A percentile compares a stretch with the other conserved stretches of the same genome.
phyloP scores from a whole-genome alignment of 805 yeast species.

The Barnettozyma siamensis region DNA sequence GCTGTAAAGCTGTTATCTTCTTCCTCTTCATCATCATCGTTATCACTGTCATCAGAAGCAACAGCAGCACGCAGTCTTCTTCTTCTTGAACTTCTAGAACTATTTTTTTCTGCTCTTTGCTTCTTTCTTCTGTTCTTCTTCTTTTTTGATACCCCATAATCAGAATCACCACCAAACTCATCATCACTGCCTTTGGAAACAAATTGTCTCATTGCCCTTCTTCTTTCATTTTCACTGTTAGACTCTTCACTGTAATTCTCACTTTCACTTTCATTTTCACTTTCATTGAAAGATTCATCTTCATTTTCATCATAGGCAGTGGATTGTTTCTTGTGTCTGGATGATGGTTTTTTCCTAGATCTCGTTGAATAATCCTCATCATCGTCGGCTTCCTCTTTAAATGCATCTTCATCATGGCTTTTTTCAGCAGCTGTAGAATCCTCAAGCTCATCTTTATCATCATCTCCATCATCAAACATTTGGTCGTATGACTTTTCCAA shows the following conservation, averaged over 20 bases:
- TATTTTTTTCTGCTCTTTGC: constrained; percentile 1
- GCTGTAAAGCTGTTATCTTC: constrained; percentile 25
- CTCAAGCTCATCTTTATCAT: constrained; percentile 2
- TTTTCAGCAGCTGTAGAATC: background rate
- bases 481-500: constrained; percentile 29
- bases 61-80: constrained; percentile 12
- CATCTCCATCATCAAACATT: constrained; percentile 19
- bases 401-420: background rate
- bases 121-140: constrained; percentile 4
- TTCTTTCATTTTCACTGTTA: constrained; percentile 12
- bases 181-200: constrained; percentile 26
- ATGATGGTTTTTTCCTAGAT: constrained; percentile 5
- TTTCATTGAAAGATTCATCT: constrained; percentile 29
- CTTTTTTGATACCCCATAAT: constrained; percentile 9
- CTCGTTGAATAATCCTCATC: constrained; percentile 4
- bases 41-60: background rate
- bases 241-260: constrained; percentile 8
- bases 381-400: constrained; percentile 8
- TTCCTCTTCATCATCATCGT: constrained; percentile 7
- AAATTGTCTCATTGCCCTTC: constrained; percentile 20
- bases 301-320: constrained; percentile 20
- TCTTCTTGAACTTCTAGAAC: constrained; percentile 16
- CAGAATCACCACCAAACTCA: constrained; percentile 18
- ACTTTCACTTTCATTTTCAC: constrained; percentile 40
- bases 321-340: constrained; percentile 9